A percentile compares a stretch with the other conserved stretches of the same genome.
Conservation (phyloP, 331 rosid genomes). For the Quercus tomentella region DNA sequence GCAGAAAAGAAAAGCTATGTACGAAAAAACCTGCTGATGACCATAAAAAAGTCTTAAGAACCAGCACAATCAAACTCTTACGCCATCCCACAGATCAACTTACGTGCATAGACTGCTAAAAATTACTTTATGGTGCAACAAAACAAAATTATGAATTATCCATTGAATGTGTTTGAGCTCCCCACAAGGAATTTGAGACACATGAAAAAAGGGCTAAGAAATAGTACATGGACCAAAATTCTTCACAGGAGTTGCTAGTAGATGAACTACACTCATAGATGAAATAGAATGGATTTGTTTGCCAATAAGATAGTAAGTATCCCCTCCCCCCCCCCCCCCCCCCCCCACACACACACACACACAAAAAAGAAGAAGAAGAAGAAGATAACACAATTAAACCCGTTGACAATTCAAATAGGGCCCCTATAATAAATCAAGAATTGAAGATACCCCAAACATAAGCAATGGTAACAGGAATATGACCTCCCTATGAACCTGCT, state of each 20-base stretch:
- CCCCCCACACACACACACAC: no score
- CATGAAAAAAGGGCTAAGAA: not conserved
- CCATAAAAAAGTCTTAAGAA: no score
- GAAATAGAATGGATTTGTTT: not conserved
- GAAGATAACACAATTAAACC: not conserved
- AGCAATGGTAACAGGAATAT: conserved; percentile 14
- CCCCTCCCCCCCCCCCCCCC: no score
- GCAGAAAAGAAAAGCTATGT: no score
- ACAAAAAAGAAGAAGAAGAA: not conserved
- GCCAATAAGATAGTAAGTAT: not conserved
- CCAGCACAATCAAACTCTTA: no score
- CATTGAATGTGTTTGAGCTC: not conserved
- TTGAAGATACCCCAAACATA: conserved; percentile 5
- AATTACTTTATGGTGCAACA: no score
- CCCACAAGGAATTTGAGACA: not conserved
- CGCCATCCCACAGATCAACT: not conserved
- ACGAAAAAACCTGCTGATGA: no score
- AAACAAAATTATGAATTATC: not conserved
- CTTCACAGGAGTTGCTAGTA: not conserved
- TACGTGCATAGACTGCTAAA: no score
- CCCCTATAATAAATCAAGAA: not conserved
- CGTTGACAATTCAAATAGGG: not conserved
- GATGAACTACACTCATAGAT: not conserved
- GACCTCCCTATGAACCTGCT: conserved; percentile 15
- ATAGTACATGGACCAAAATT: not conserved